Evolutionary conservation across 202 grass and related monocot species (phyloP), one percentile per base, ranked within the genome.

Genomic region (Zizania palustris): DNA sequence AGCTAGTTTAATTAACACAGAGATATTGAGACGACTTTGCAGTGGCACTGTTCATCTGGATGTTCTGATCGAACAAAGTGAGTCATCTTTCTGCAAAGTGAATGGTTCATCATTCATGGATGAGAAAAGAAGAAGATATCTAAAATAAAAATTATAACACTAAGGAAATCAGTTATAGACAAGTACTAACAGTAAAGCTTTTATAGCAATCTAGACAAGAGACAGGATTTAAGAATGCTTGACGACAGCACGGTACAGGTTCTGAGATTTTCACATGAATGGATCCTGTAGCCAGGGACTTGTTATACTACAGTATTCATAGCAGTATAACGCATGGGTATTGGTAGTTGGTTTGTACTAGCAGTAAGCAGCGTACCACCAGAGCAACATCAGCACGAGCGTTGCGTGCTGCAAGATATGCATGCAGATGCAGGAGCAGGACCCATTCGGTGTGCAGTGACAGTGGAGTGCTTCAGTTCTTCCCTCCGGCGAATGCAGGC

Each of bases 1-100:
- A 28, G 28, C 28, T 28, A 28, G 28, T 28, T 28, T 2, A 28
- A 28, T 28, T 2, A 28, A 28, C 28, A 28, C 28, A 28, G 28
- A 28, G 28, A 28, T 28, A 28, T 2, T 28, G 59, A 64, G 1
- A 18, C 36, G 11, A 6, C n/a, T 33, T 22, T 40, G 48, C 11
- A 42, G 6, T 38, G 5, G 34, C 3, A 37, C 60, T 45, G 16
- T 42, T 74, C 51, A 35, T 60, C 13, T 48, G 9, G 65, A 46
- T 22, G 42, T 46, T 68, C 7, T 10, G 13, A 40, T 38, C 3
- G 36, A 48, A 48, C 43, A 0, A 28, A 28, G 28, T 28, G 28
- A 67, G 51, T 55, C n/a, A 16, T 55, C 51, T 55, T 16, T n/a
- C 51, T 55, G 51, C 16, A n/a, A n/a, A 55, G 51, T 55, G 51